Conservation (phyloP, 495 filamentous ascomycete genomes). For the Parmelia sp. region DNA sequence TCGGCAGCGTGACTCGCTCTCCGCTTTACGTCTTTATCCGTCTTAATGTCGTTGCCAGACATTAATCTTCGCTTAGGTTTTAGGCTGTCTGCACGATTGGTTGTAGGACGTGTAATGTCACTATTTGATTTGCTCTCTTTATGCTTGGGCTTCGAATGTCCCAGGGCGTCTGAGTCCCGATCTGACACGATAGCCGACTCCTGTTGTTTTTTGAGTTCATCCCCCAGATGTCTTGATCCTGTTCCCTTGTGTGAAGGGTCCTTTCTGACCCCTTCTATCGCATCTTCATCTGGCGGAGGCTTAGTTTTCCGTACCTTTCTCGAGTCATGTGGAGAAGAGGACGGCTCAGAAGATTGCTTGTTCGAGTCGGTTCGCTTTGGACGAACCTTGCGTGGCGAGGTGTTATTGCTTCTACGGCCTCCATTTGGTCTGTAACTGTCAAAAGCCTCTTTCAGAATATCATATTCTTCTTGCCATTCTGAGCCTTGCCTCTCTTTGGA, state of each 20-base stretch:
- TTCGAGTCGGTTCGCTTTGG: conserved; percentile 50
- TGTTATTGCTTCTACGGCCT: conserved; percentile 35
- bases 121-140: conserved; percentile 44
- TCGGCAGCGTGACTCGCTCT: conserved; percentile 23
- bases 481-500: conserved; percentile 74
- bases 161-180: conserved; percentile 44
- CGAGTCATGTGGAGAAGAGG: conserved; percentile 28
- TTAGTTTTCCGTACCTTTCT: conserved; percentile 22
- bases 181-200: conserved; percentile 43
- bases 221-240: conserved; percentile 42
- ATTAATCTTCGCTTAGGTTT: conserved; percentile 57
- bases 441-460: conserved; percentile 73
- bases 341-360: conserved; percentile 23
- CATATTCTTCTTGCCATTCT: conserved; percentile 81
- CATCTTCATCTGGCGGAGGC: conserved; percentile 30
- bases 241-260: conserved; percentile 35
- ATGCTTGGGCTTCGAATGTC: conserved; percentile 34
- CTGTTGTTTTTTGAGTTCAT: conserved; percentile 41
- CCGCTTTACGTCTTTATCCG: conserved; percentile 44
- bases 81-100: conserved; percentile 41
- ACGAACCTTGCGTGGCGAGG: conserved; percentile 54
- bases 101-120: conserved; percentile 39
- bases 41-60: conserved; percentile 52
- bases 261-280: conserved; percentile 38
- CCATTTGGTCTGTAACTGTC: conserved; percentile 54